Evolutionary conservation across 108 stramenopile genomes (phyloP), one percentile per base, ranked within the genome.

Genomic region (Skeletonema grethae): DNA sequence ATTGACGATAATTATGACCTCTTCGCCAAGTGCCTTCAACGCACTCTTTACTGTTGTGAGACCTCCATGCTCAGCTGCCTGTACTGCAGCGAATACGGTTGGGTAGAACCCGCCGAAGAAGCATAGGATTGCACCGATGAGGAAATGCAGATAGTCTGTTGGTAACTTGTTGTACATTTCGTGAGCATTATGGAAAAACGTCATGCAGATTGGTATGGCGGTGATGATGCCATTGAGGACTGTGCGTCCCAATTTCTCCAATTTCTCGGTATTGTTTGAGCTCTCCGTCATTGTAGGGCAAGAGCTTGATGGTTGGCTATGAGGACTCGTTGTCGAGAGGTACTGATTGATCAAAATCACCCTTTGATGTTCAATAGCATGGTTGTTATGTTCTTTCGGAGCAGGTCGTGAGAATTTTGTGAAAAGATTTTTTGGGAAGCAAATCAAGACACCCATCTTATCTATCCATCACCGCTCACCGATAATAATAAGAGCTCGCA

Each of bases 61-160:
- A 29, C 97, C 97, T 38, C 91, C 83, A 67, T 95, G 81, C 63
- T 94, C 86, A 56, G 90, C 92, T 28, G 96, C 98, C 84, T 97
- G 89, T 50, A 95, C 63, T 32, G 96, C 95, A 7, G 98, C 95
- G 82, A 98, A 96, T 10, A 95, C 72, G 5, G 89, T 82, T 9
- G 95, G 94, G 68, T 92, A 98, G 18, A 92, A 72, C 15, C 98
- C 98, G 0, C 98, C 98, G 73, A 97, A 97, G 90, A 98, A 98
- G 73, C 50, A 53, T 24, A 53, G 20, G 50, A 53, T 18, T 22
- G 50, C 0, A 20, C 50, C 50, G 0, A 18, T 53, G 18, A 53
- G 22, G 6, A 53, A n/a, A 20, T 22, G 50, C 3, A 53, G 0
- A 7, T 53, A 53, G 4, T 53, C 50, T 8, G 50, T 22, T 8